Evolutionary conservation across 352 stramenopile species (phyloP).

Genomic region (Phytophthora rubi): DNA sequence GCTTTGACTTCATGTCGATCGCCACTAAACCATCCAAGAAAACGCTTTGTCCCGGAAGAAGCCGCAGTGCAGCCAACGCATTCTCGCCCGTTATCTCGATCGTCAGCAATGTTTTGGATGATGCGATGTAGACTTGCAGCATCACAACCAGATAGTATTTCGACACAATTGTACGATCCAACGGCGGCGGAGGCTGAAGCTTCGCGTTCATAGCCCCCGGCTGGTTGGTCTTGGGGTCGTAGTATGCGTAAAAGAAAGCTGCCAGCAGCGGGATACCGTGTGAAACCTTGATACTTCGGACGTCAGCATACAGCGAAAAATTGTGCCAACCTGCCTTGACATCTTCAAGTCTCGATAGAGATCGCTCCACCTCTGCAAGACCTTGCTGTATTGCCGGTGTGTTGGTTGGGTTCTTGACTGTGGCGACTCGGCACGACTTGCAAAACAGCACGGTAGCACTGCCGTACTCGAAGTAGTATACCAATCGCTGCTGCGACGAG

Average conservation of each 20-base stretch:
- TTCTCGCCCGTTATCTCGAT: slow-evolving; percentile 64
- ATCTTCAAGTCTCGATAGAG: slow-evolving; percentile 30
- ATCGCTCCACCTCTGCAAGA: slow-evolving; percentile 26
- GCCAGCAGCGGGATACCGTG: slow-evolving; percentile 69
- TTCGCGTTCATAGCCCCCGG: slow-evolving; percentile 2
- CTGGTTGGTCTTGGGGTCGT: slow-evolving; percentile 64
- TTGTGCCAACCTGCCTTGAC: slow-evolving; percentile 48
- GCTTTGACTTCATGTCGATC: slow-evolving; percentile 48
- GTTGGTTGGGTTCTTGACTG: slow-evolving; percentile 4
- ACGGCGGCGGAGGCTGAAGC: slow-evolving; percentile 22
- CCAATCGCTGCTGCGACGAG: slow-evolving; percentile 51
- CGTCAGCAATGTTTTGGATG: slow-evolving; percentile 41
- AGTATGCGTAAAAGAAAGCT: slow-evolving; percentile 75
- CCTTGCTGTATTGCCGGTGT: slow-evolving; percentile 5
- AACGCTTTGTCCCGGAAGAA: slow-evolving; percentile 56
- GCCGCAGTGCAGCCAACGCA: slow-evolving; percentile 47
- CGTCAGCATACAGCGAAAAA: slow-evolving; percentile 64
- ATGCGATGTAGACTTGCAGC: slow-evolving; percentile 60
- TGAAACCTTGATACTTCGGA: slow-evolving; percentile 57
- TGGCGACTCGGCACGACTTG: slow-evolving; percentile 8
- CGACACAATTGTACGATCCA: slow-evolving; percentile 62
- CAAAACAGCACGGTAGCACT: slow-evolving; percentile 63
- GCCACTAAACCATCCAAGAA: slow-evolving; percentile 61
- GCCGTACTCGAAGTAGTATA: slow-evolving; percentile 74
- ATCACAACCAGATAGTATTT: slow-evolving; percentile 72